Evolutionary conservation across 108 stramenopile species (phyloP).

Genomic region (Pseudonitzschia pungens): DNA sequence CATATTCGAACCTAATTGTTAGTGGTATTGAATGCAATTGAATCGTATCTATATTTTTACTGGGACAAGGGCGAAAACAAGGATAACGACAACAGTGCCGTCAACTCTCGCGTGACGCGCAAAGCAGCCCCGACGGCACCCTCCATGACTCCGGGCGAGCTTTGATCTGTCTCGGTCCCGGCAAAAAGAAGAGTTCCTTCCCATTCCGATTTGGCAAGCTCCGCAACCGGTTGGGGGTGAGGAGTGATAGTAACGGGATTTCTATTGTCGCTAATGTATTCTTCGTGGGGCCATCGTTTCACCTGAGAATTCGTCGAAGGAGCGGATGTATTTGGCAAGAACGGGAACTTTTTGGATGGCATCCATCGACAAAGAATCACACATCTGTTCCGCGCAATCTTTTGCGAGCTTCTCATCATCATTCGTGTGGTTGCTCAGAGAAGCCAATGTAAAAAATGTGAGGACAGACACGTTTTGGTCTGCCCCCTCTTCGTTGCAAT

Average conservation of each 20-base stretch:
- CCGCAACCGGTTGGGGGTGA: constrained; percentile 47
- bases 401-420: constrained; percentile 38
- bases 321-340: constrained; percentile 4
- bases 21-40: no score
- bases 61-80: no score
- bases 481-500: constrained; percentile 20
- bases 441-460: constrained; percentile 50
- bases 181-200: constrained; percentile 49
- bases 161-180: constrained; percentile 53
- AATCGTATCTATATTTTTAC: no score
- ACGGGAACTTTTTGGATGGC: constrained; percentile 5
- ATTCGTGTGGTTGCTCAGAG: constrained; percentile 6
- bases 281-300: constrained; percentile 49
- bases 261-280: constrained; percentile 45
- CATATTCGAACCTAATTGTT: no score
- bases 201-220: constrained; percentile 50
- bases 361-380: constrained; percentile 10
- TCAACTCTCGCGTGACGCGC: constrained; percentile 36
- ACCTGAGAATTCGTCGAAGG: constrained; percentile 30
- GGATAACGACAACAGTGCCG: not conserved
- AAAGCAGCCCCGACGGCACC: constrained; percentile 55
- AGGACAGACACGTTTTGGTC: constrained; percentile 28
- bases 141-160: constrained; percentile 69
- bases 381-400: constrained; percentile 40
- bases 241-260: constrained; percentile 39